These are phyloP conservation scores for Dalbergia cultrata DNA, from an alignment of 306 rosid genomes.

Conservation along the genomic window DNA sequence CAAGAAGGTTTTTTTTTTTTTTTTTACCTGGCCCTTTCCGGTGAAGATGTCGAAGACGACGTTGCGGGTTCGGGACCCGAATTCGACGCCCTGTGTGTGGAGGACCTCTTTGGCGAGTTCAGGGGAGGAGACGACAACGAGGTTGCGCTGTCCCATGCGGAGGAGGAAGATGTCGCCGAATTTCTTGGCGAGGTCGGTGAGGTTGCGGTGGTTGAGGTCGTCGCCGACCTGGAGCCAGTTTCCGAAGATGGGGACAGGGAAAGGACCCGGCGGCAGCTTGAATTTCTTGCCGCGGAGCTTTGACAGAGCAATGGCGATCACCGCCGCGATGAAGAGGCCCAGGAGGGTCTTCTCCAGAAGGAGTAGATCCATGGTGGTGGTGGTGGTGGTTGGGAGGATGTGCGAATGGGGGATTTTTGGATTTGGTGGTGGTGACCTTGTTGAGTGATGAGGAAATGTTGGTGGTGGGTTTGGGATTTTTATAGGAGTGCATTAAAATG, in stretches of 20 bases:
- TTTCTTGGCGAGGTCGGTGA: conserved; percentile 74
- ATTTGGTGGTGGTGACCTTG: neutral
- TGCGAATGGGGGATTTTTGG: neutral
- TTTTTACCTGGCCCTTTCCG: conserved; percentile 74
- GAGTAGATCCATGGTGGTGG: conserved; percentile 73
- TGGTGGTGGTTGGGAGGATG: neutral
- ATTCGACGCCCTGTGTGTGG: conserved; percentile 90
- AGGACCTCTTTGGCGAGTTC: conserved; percentile 89
- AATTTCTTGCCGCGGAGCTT: conserved; percentile 75
- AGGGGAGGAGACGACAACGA: conserved; percentile 82
- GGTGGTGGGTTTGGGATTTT: neutral
- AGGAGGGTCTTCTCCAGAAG: conserved; percentile 82
- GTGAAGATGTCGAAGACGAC: conserved; percentile 95
- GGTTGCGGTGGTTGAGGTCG: conserved; percentile 92
- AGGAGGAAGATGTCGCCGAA: conserved; percentile 85
- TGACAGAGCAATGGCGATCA: conserved; percentile 64
- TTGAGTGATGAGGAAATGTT: neutral
- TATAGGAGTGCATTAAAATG: conserved; percentile 3
- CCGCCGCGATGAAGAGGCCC: conserved; percentile 64
- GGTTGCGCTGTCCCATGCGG: conserved; percentile 92
- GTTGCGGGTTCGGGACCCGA: conserved; percentile 88
- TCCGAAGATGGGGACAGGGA: conserved; percentile 81
- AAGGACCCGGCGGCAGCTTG: conserved; percentile 90
- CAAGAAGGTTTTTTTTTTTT: too few relatives aligned
- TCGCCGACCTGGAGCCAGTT: conserved; percentile 99